Evolutionary conservation across 73 alveolate genomes (phyloP).

Genomic region (Diophrys appendiculata): DNA sequence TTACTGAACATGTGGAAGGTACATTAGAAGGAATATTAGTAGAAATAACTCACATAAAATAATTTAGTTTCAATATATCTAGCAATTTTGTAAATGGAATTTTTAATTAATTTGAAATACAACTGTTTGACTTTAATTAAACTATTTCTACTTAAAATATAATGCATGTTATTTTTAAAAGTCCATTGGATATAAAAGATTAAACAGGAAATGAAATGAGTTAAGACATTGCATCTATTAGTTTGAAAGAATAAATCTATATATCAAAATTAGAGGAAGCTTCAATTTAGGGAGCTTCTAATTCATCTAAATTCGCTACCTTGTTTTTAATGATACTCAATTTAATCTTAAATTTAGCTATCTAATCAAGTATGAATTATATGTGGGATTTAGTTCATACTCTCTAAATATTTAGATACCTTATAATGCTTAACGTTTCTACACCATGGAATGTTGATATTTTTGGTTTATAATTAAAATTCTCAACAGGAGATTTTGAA

Average conservation of each 20-base stretch:
- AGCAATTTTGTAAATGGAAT: no score
- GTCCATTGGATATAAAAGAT: no score
- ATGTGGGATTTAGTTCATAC: slow-evolving; percentile 18
- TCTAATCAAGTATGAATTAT: slow-evolving; percentile 13
- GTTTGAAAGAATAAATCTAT: no score
- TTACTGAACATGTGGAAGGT: neutral
- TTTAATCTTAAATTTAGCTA: neutral
- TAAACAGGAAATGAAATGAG: no score
- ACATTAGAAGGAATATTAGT: no score
- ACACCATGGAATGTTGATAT: neutral
- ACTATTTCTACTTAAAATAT: no score
- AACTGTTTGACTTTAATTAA: no score
- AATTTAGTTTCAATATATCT: no score
- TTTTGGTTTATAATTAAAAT: neutral
- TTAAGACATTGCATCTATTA: no score
- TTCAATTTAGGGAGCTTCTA: neutral
- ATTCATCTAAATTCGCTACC: neutral
- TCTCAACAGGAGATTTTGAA: slow-evolving; percentile 19
- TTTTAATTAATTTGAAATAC: no score
- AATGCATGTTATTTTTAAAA: no score
- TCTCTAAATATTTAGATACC: slow-evolving; percentile 15
- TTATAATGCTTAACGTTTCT: slow-evolving; percentile 1
- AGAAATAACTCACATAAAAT: no score
- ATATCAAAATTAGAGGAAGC: neutral
- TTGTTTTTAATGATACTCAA: neutral